A percentile compares a stretch with the other conserved stretches of the same genome.
Evolutionary conservation across 2,329 filamentous ascomycete genomes (phyloP).

Genomic region (Corynespora cassiicola): DNA sequence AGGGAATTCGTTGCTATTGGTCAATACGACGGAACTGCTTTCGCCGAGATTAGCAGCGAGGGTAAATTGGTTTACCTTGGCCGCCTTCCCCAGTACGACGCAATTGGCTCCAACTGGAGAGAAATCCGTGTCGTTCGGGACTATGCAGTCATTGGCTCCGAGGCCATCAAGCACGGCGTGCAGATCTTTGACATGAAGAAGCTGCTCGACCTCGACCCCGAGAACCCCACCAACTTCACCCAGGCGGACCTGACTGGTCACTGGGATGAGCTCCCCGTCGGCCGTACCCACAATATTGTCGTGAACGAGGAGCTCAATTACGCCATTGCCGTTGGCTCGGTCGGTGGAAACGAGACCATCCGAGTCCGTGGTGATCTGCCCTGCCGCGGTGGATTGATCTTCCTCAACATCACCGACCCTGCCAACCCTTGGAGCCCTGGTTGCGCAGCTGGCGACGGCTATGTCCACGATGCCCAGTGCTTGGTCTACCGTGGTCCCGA

Average conservation of each 20-base stretch:
- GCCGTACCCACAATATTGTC: slow-evolving; percentile 42
- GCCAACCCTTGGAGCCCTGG: slow-evolving; percentile 58
- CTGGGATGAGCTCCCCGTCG: slow-evolving; percentile 33
- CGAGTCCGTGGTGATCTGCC: slow-evolving; percentile 28
- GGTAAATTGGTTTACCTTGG: slow-evolving; percentile 60
- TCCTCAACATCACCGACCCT: slow-evolving; percentile 62
- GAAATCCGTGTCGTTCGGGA: slow-evolving; percentile 54
- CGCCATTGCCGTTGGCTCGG: slow-evolving; percentile 34
- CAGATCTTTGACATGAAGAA: slow-evolving; percentile 68
- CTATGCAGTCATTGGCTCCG: slow-evolving; percentile 45
- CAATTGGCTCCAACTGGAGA: slow-evolving; percentile 54
- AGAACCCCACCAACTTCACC: slow-evolving; percentile 30
- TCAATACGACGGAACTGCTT: slow-evolving; percentile 47
- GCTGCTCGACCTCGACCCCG: slow-evolving; percentile 29
- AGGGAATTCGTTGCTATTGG: slow-evolving; percentile 61
- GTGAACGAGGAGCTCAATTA: slow-evolving; percentile 37
- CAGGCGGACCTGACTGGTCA: slow-evolving; percentile 32
- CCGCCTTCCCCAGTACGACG: slow-evolving; percentile 54
- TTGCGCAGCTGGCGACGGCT: slow-evolving; percentile 61
- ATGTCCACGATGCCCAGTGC: slow-evolving; percentile 67
- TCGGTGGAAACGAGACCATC: slow-evolving; percentile 31
- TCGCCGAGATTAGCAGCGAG: slow-evolving; percentile 48
- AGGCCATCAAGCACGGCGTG: slow-evolving; percentile 55
- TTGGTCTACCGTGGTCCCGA: slow-evolving; percentile 61
- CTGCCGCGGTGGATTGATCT: slow-evolving; percentile 61